Evolutionary conservation across 352 stramenopile genomes (phyloP).

Genomic region (Paralagenidium karlingii): DNA sequence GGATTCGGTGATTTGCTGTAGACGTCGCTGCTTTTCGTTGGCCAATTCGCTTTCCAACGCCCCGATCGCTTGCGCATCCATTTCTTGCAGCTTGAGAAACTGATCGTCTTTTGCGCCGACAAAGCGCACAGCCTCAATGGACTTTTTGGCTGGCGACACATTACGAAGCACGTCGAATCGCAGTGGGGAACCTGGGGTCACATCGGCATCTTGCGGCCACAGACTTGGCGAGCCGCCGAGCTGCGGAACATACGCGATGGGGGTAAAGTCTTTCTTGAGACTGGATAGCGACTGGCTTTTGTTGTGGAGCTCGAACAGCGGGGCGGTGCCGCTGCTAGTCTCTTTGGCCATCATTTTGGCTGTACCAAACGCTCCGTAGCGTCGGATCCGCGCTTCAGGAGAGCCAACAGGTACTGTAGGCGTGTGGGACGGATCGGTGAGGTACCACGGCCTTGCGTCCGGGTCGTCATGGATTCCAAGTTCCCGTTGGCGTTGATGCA

Average conservation of each 20-base stretch:
- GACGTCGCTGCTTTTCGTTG: constrained; percentile 15
- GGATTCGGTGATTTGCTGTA: constrained; percentile 19
- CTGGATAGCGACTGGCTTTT: constrained; percentile 21
- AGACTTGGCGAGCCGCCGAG: constrained; percentile 30
- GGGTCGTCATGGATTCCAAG: too few species aligned
- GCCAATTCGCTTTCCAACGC: constrained; percentile 17
- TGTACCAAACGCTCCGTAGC: constrained; percentile 32
- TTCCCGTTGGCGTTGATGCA: too few species aligned
- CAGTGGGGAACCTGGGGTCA: constrained; percentile 17
- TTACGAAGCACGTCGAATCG: constrained; percentile 14
- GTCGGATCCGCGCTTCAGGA: constrained; percentile 31
- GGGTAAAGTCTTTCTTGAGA: constrained; percentile 11
- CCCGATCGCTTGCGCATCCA: constrained; percentile 12
- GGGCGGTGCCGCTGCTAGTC: constrained; percentile 10
- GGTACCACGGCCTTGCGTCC: not conserved
- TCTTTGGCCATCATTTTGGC: constrained; percentile 22
- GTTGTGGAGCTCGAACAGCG: constrained; percentile 13
- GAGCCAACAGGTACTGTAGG: constrained; percentile 14
- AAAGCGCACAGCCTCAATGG: constrained; percentile 13
- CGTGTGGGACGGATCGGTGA: constrained; percentile 6
- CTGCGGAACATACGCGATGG: constrained; percentile 17
- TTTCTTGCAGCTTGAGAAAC: constrained; percentile 9
- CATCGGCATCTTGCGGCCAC: constrained; percentile 35
- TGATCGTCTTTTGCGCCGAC: constrained; percentile 8
- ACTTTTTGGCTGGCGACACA: too few species aligned